Conservation (phyloP, 257 asterid species). For the Eustoma russellianum region DNA sequence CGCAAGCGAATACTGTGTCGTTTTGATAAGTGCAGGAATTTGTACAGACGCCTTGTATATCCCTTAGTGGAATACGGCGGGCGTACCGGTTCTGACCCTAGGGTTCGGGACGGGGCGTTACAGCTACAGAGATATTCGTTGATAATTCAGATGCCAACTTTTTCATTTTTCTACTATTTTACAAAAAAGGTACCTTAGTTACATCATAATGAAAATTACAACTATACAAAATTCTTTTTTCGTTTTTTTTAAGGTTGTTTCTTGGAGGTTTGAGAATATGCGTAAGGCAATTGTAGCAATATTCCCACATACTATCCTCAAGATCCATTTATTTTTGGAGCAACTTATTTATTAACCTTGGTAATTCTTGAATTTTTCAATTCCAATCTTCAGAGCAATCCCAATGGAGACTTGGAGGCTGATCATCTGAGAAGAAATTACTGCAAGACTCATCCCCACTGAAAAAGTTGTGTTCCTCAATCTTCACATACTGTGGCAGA, state of each 20-base stretch:
- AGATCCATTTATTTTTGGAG: neutral
- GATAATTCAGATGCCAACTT: too few relatives aligned
- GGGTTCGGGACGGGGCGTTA: too few relatives aligned
- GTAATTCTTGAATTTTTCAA: slow-evolving; percentile 15
- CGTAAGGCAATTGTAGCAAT: neutral
- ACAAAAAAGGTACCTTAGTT: slow-evolving; percentile 7
- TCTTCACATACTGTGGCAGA: slow-evolving; percentile 53
- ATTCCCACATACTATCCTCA: too few relatives aligned
- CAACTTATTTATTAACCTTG: neutral
- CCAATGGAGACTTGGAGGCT: slow-evolving; percentile 83
- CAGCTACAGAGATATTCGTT: too few relatives aligned
- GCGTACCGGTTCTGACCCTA: too few relatives aligned
- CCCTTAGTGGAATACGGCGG: too few relatives aligned
- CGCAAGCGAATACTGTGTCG: too few relatives aligned
- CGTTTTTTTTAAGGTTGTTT: neutral
- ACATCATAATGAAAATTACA: slow-evolving; percentile 8
- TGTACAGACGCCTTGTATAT: too few relatives aligned
- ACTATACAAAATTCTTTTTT: slow-evolving; percentile 10
- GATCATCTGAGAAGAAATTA: slow-evolving; percentile 64
- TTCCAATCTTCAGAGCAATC: slow-evolving; percentile 64
- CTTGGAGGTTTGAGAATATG: neutral
- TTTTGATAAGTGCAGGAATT: too few relatives aligned
- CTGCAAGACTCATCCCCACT: slow-evolving; percentile 69
- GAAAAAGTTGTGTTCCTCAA: slow-evolving; percentile 76
- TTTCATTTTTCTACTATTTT: neutral